phyloP scores from a whole-genome alignment of 2,329 filamentous ascomycete species.

The Trichophaea hybrida region DNA sequence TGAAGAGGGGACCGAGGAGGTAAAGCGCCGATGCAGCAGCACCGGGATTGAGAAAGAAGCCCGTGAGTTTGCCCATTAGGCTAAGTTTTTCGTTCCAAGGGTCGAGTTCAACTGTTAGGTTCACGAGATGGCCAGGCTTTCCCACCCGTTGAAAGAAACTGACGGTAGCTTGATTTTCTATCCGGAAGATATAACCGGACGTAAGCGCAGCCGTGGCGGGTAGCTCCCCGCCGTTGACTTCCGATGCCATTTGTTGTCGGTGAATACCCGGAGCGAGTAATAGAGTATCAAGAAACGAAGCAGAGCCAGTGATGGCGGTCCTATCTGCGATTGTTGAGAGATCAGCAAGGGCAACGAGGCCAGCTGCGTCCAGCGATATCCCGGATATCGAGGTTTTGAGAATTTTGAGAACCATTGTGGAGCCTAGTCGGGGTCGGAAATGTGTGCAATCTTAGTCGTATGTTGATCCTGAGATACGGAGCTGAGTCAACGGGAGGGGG shows the following conservation, averaged over 20 bases:
- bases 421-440: no score
- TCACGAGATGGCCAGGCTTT: slow-evolving; percentile 42
- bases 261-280: slow-evolving; percentile 48
- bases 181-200: slow-evolving; percentile 34
- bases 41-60: neutral
- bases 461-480: no score
- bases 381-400: neutral
- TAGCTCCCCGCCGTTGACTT: slow-evolving; percentile 35
- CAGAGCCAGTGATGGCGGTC: slow-evolving; percentile 43
- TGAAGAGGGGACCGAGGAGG: slow-evolving; percentile 28
- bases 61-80: neutral
- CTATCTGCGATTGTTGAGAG: slow-evolving; percentile 42
- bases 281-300: slow-evolving; percentile 43
- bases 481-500: no score
- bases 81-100: no score
- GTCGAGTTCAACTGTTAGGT: slow-evolving; percentile 40
- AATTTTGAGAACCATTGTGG: no score
- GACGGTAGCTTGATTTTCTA: slow-evolving; percentile 38
- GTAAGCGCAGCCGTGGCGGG: slow-evolving; percentile 34
- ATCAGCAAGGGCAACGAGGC: slow-evolving; percentile 46
- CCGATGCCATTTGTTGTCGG: slow-evolving; percentile 44
- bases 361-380: slow-evolving; percentile 32
- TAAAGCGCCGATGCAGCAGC: neutral
- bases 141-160: slow-evolving; percentile 43
- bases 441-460: no score